Base-by-base conservation (phyloP, 805 yeast species). In the Saccharomyces paradoxus region DNA sequence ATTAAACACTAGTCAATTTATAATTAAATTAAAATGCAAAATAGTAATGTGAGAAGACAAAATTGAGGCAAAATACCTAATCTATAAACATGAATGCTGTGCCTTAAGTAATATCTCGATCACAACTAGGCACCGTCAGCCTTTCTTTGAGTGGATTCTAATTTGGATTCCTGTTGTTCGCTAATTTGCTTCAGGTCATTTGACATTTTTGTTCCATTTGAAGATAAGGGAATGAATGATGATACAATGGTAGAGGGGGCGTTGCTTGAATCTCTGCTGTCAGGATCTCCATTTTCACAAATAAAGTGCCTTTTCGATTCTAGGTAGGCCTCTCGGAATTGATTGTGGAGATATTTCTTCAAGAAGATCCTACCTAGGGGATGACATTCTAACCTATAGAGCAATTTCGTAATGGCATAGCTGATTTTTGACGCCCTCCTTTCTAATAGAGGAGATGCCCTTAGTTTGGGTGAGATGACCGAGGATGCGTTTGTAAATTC, bases 341-440 rank as follows among this genome's bases (percentile, higher is more conserved):
- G 37, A 9, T 46, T 49, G 3, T 51, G 31, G 2, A 56, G 12
- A 14, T 55, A 58, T 41, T 50, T 53, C 17, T 52, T 49, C 4
- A 65, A 44, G 13, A 66, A 27, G 4, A 60, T 30, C 14, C 50
- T 53, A 14, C 69, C 69, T 1, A 67, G 32, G 2, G 63, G 60
- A 50, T 65, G 63, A n/a, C 56, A 49, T 49, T 59, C 58, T 3
- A 65, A 55, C 46, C 48, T 53, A 22, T 54, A 48, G n/a, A 64
- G 41, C n/a, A 66, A 47, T 30, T 58, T 58, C 4, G 55, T 29
- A 4, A 62, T 28, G 12, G 55, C 28, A 27, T 50, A 51, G 52
- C 57, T 63, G 17, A 63, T 52, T 29, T 55, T 57, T 1, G 32
- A 48, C 2, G 58, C 56, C 49, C 53, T 50, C 4, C 50, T 53